A percentile compares a stretch with the other conserved stretches of the same genome.
Conservation (phyloP, 2,329 filamentous ascomycete genomes). For the Herpotrichia juniperi region DNA sequence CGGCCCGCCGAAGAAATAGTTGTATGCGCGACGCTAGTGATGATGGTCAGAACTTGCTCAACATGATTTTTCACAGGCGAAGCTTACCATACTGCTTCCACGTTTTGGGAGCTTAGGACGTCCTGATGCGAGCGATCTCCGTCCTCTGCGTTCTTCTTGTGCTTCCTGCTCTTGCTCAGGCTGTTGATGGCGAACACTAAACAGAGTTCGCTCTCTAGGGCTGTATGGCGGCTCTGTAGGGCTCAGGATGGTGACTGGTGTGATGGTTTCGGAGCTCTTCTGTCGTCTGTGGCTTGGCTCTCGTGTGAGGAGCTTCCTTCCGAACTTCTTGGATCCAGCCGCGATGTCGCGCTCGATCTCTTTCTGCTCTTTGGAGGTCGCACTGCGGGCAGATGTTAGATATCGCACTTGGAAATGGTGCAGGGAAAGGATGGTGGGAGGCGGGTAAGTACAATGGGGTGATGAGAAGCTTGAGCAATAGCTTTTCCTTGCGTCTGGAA, state of each 20-base stretch:
- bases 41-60: no score
- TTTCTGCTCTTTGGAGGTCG: constrained; percentile 43
- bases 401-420: neutral
- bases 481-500: neutral
- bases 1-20: constrained; percentile 46
- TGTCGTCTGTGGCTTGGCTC: constrained; percentile 27
- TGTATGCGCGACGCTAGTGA: constrained; percentile 39
- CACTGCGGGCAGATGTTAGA: constrained; percentile 22
- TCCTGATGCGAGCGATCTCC: constrained; percentile 35
- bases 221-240: constrained; percentile 16
- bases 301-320: constrained; percentile 35
- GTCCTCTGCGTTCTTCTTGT: constrained; percentile 38
- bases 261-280: constrained; percentile 31
- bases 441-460: neutral
- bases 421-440: neutral
- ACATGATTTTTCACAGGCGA: no score
- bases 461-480: neutral
- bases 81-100: constrained; percentile 45
- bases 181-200: no score
- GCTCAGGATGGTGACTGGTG: constrained; percentile 33
- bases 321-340: constrained; percentile 44
- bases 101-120: constrained; percentile 44
- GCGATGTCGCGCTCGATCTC: constrained; percentile 47
- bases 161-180: no score
- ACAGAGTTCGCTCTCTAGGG: no score